These are phyloP conservation scores for Quercus suber DNA, from an alignment of 306 rosid genomes.

Conservation along the genomic window DNA sequence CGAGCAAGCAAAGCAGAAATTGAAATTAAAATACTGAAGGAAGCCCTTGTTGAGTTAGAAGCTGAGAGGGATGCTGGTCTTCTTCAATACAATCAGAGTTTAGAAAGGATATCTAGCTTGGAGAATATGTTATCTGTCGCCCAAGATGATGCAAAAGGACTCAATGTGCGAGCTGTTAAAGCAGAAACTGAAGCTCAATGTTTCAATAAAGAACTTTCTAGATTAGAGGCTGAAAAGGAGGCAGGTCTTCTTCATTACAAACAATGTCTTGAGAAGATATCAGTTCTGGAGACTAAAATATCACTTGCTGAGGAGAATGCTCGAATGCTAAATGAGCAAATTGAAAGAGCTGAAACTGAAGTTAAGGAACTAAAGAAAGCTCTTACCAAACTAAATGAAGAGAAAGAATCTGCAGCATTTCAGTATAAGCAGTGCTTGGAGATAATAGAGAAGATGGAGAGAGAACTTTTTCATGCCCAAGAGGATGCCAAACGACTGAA, in stretches of 20 bases:
- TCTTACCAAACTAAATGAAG: constrained; percentile 45
- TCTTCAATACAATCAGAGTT: constrained; percentile 58
- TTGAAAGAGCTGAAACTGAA: constrained; percentile 61
- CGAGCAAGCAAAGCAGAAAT: constrained; percentile 88
- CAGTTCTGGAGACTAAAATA: constrained; percentile 67
- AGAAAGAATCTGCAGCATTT: constrained; percentile 62
- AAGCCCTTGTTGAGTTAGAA: constrained; percentile 61
- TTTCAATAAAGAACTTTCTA: constrained; percentile 59
- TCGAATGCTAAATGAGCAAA: constrained; percentile 55
- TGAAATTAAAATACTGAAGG: constrained; percentile 71
- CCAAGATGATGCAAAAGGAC: constrained; percentile 51
- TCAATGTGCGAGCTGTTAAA: constrained; percentile 49
- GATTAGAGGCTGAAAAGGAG: constrained; percentile 69
- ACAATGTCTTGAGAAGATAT: constrained; percentile 63
- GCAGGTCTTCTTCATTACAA: constrained; percentile 52
- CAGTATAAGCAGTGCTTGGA: constrained; percentile 64
- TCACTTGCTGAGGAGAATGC: constrained; percentile 67
- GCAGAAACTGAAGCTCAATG: constrained; percentile 64
- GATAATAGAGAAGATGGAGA: constrained; percentile 67
- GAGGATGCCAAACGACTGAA: constrained; percentile 48
- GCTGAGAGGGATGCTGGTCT: constrained; percentile 68
- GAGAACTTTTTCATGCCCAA: constrained; percentile 58
- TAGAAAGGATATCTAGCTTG: constrained; percentile 66
- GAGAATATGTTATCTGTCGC: constrained; percentile 49
- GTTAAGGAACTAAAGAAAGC: constrained; percentile 49